Percentiles rank a stretch among this genome's conserved stretches.
phyloP scores from a whole-genome alignment of 257 asterid genomes.

The Anisodus tanguticus region DNA sequence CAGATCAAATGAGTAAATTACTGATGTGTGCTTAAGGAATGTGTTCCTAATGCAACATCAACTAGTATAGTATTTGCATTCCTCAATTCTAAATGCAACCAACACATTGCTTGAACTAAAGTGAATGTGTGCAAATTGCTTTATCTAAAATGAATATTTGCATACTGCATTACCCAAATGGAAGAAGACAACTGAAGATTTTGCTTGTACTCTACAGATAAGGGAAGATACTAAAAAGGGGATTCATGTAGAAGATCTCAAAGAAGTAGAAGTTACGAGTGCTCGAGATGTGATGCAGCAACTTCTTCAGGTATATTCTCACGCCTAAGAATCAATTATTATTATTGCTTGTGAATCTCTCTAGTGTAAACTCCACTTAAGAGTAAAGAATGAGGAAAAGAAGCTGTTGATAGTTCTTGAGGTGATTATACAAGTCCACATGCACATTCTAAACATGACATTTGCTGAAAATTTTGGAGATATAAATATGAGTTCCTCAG shows the following conservation, averaged over 20 bases:
- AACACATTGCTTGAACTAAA: not conserved
- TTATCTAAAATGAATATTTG: slow-evolving; percentile 19
- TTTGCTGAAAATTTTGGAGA: slow-evolving; percentile 7
- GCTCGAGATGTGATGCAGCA: slow-evolving; percentile 95
- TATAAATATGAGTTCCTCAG: slow-evolving; percentile 8
- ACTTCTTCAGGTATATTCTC: slow-evolving; percentile 77
- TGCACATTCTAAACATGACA: not conserved
- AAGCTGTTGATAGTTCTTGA: slow-evolving; percentile 11
- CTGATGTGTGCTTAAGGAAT: not conserved
- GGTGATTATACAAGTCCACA: slow-evolving; percentile 21
- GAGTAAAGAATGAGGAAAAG: not conserved
- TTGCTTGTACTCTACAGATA: slow-evolving; percentile 55
- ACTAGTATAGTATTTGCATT: slow-evolving; percentile 12
- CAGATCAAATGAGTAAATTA: not conserved
- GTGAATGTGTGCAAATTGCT: slow-evolving; percentile 17
- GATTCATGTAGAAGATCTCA: slow-evolving; percentile 89
- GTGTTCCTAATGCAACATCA: not conserved
- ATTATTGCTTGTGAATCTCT: slow-evolving; percentile 8
- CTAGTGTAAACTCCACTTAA: not conserved
- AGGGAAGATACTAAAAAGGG: slow-evolving; percentile 95
- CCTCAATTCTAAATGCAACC: not conserved
- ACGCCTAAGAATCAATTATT: slow-evolving; percentile 23
- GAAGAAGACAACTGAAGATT: slow-evolving; percentile 22
- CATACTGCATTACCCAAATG: not conserved
- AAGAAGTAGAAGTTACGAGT: slow-evolving; percentile 85